Percentiles rank a stretch among this genome's conserved stretches.
These are phyloP conservation scores for Fistulifera pelliculosa DNA, from an alignment of 108 stramenopile genomes.

Conservation along the genomic window DNA sequence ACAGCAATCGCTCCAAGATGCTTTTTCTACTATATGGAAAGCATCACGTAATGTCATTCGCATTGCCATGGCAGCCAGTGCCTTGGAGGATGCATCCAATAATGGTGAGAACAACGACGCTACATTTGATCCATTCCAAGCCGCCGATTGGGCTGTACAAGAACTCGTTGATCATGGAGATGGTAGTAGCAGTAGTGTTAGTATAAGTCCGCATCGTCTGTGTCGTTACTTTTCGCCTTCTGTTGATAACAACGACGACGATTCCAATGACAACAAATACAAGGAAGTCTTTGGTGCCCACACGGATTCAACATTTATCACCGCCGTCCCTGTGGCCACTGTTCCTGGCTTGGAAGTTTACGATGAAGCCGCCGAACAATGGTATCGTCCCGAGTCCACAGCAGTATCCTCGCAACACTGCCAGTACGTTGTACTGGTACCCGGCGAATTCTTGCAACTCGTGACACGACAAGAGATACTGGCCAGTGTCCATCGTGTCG, in stretches of 20 bases:
- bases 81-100: constrained; percentile 32
- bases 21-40: constrained; percentile 44
- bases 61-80: constrained; percentile 56
- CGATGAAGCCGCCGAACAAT: constrained; percentile 62
- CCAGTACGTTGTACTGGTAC: constrained; percentile 69
- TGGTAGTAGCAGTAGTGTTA: constrained; percentile 26
- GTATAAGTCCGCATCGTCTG: constrained; percentile 73
- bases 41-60: constrained; percentile 67
- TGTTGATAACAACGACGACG: background rate
- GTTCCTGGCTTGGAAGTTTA: constrained; percentile 74
- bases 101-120: constrained; percentile 8
- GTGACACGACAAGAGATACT: constrained; percentile 64
- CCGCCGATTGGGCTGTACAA: no score
- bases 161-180: no score
- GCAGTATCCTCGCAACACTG: constrained; percentile 21
- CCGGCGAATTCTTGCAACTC: constrained; percentile 72
- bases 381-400: constrained; percentile 69
- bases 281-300: constrained; percentile 74
- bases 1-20: constrained; percentile 26
- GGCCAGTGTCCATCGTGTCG: constrained; percentile 74
- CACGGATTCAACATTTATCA: constrained; percentile 67
- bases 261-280: constrained; percentile 18
- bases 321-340: constrained; percentile 62
- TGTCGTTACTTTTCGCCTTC: constrained; percentile 36
- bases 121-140: no score